Percentiles rank a stretch among this genome's conserved stretches.
Evolutionary conservation across 2,329 filamentous ascomycete genomes (phyloP).

Genomic region (Juglanconis juglandina): DNA sequence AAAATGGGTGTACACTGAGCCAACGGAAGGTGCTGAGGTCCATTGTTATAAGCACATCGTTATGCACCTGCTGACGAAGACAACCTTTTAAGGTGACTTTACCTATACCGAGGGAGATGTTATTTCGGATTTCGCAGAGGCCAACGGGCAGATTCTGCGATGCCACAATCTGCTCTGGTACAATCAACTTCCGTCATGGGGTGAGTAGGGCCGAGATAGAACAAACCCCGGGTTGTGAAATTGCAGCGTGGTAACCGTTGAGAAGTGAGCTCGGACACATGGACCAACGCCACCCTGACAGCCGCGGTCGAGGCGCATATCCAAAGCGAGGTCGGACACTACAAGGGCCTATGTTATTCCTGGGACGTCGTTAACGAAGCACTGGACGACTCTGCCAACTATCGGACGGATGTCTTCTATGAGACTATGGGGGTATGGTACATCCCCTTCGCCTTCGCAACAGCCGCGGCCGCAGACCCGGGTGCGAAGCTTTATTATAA

Average conservation of each 20-base stretch:
- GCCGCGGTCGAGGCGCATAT: constrained; percentile 56
- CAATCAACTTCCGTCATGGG: constrained; percentile 51
- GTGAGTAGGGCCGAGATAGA: constrained; percentile 9
- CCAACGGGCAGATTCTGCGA: constrained; percentile 50
- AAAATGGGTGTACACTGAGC: constrained; percentile 63
- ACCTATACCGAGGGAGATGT: constrained; percentile 56
- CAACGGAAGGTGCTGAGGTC: constrained; percentile 38
- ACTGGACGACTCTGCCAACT: constrained; percentile 55
- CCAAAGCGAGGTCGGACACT: constrained; percentile 53
- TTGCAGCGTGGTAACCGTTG: not conserved
- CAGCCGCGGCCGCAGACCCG: constrained; percentile 51
- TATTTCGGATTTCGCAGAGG: constrained; percentile 45
- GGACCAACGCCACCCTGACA: constrained; percentile 56
- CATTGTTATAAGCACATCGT: not conserved
- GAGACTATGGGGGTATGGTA: constrained; percentile 53
- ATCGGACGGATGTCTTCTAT: constrained; percentile 51
- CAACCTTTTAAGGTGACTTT: constrained; percentile 44
- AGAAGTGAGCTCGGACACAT: constrained; percentile 40
- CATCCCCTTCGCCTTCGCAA: constrained; percentile 55
- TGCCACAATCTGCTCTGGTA: constrained; percentile 61
- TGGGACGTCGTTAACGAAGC: constrained; percentile 68
- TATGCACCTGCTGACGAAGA: not conserved
- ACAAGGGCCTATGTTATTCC: constrained; percentile 56
- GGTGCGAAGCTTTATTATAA: constrained; percentile 51
- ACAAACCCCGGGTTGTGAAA: not conserved